phyloP scores from a whole-genome alignment of 2,329 filamentous ascomycete species.

The Nannizziopsis barbatae region DNA sequence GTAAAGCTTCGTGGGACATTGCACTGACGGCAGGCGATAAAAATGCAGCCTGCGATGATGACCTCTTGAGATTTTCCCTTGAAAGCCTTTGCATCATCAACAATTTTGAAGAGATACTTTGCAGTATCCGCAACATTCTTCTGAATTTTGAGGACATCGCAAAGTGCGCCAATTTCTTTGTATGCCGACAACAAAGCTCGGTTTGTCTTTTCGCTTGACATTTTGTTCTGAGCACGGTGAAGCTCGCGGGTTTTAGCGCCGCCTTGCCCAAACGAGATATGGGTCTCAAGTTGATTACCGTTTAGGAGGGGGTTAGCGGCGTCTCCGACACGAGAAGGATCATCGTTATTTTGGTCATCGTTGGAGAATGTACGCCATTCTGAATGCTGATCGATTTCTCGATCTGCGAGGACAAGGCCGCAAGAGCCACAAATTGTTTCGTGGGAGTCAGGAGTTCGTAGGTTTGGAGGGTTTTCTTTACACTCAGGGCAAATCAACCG shows the following conservation, averaged over 20 bases:
- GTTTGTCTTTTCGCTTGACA: conserved; percentile 68
- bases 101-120: conserved; percentile 90
- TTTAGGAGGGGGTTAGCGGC: conserved; percentile 81
- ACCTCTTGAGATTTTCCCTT: conserved; percentile 92
- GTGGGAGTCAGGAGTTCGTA: conserved; percentile 84
- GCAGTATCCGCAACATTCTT: conserved; percentile 75
- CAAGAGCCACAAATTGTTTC: conserved; percentile 91
- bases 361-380: conserved; percentile 99
- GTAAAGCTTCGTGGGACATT: conserved; percentile 79
- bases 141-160: conserved; percentile 72
- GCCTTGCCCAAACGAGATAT: conserved; percentile 70
- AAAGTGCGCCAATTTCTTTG: conserved; percentile 77
- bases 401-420: conserved; percentile 78
- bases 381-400: conserved; percentile 87
- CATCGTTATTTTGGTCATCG: conserved; percentile 91
- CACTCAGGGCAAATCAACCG: conserved; percentile 82
- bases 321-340: conserved; percentile 96
- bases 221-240: conserved; percentile 72
- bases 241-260: conserved; percentile 61
- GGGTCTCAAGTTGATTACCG: conserved; percentile 78
- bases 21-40: conserved; percentile 90
- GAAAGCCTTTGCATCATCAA: conserved; percentile 84
- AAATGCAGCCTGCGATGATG: conserved; percentile 91
- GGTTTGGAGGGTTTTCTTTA: conserved; percentile 78
- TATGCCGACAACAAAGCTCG: conserved; percentile 71